A percentile compares a stretch with the other conserved stretches of the same genome.
Conservation (phyloP, 176 grass and related monocot genomes). For the barley (Hordeum vulgare) region MorexV3_pseudomolecules_assembly NC_058521.1:8962620-8963119, state of each 20-base stretch:
- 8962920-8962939: constrained; percentile 41
- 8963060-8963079: background rate
- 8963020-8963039: background rate
- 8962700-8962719: constrained; percentile 95
- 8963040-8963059: background rate
- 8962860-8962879: constrained; percentile 62
- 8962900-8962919: constrained; percentile 68
- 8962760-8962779: constrained; percentile 71
- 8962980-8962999: no score
- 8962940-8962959: constrained; percentile 37
- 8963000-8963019: background rate
- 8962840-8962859: constrained; percentile 33
- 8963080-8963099: background rate
- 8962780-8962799: background rate
- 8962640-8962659: background rate
- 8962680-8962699: constrained; percentile 37
- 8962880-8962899: constrained; percentile 48
- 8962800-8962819: background rate
- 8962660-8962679: background rate
- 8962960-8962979: constrained; percentile 37
- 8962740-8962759: constrained; percentile 65
- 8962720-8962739: constrained; percentile 40
- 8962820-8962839: background rate
- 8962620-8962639: background rate
- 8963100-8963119: constrained; percentile 24